Evolutionary conservation across 371 early-diverging fungal genomes (phyloP).

Genomic region (Mortierella sp.): DNA sequence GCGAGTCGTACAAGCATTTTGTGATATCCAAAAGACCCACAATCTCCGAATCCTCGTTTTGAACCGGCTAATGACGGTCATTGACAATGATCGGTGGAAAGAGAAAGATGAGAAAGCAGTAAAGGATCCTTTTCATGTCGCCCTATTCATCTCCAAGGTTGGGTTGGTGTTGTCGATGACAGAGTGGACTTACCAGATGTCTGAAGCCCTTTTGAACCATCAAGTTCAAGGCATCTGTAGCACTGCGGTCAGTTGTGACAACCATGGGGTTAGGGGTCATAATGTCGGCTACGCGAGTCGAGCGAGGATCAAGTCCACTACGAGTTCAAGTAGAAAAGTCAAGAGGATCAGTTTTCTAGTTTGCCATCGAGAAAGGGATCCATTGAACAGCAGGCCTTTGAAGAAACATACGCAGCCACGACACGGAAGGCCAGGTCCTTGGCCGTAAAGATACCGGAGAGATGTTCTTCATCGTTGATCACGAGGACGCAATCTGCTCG

Average conservation of each 20-base stretch:
- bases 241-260: constrained; percentile 81
- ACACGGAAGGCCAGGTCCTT: constrained; percentile 87
- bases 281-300: constrained; percentile 84
- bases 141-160: background rate
- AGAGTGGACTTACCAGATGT: constrained; percentile 74
- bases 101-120: background rate
- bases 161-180: too few relatives aligned
- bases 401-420: constrained; percentile 71
- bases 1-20: constrained; percentile 93
- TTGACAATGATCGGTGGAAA: background rate
- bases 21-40: constrained; percentile 96
- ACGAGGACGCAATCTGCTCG: constrained; percentile 94
- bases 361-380: too few relatives aligned
- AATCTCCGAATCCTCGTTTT: constrained; percentile 91
- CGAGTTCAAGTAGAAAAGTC: background rate
- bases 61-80: constrained; percentile 75
- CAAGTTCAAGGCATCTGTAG: constrained; percentile 92
- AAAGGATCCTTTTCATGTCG: background rate
- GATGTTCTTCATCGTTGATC: constrained; percentile 89
- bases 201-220: constrained; percentile 95
- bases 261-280: constrained; percentile 94
- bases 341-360: too few relatives aligned
- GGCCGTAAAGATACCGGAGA: constrained; percentile 94
- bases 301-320: constrained; percentile 78
- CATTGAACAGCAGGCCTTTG: background rate